phyloP scores from a whole-genome alignment of 768 basidiomycete genomes.

The Steccherinum ochraceum region DNA sequence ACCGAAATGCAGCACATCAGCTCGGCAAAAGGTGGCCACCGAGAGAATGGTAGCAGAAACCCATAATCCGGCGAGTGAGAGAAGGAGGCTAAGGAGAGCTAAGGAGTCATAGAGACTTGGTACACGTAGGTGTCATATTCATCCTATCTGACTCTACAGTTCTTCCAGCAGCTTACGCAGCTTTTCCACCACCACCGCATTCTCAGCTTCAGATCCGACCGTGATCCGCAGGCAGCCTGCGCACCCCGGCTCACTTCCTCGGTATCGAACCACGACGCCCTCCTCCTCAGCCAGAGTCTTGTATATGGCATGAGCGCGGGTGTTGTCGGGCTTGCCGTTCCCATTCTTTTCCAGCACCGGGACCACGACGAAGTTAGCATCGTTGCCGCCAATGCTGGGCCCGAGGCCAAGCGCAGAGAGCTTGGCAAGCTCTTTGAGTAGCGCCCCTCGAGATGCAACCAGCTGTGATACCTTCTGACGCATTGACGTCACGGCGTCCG shows the following conservation, averaged over 20 bases:
- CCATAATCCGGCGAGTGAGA: too few relatives aligned
- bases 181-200: slow-evolving; percentile 47
- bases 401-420: slow-evolving; percentile 56
- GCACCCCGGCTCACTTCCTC: slow-evolving; percentile 85
- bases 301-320: slow-evolving; percentile 61
- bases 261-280: slow-evolving; percentile 86
- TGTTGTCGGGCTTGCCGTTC: slow-evolving; percentile 45
- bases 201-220: slow-evolving; percentile 81
- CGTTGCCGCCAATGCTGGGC: slow-evolving; percentile 64
- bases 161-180: slow-evolving; percentile 43
- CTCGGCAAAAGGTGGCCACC: not conserved
- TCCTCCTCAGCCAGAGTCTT: slow-evolving; percentile 76
- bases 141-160: slow-evolving; percentile 14
- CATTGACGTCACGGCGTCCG: slow-evolving; percentile 57
- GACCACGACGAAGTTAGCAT: slow-evolving; percentile 88
- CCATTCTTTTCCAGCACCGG: slow-evolving; percentile 54
- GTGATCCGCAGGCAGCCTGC: slow-evolving; percentile 85
- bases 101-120: too few relatives aligned
- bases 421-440: slow-evolving; percentile 44
- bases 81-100: too few relatives aligned
- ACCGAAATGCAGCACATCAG: not conserved
- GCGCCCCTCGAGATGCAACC: slow-evolving; percentile 44
- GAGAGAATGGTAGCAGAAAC: not conserved
- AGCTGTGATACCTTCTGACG: slow-evolving; percentile 56
- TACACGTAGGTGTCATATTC: not conserved